Conservation (phyloP, 371 early-diverging fungal genomes). For the Vairimorpha ceranae region DNA sequence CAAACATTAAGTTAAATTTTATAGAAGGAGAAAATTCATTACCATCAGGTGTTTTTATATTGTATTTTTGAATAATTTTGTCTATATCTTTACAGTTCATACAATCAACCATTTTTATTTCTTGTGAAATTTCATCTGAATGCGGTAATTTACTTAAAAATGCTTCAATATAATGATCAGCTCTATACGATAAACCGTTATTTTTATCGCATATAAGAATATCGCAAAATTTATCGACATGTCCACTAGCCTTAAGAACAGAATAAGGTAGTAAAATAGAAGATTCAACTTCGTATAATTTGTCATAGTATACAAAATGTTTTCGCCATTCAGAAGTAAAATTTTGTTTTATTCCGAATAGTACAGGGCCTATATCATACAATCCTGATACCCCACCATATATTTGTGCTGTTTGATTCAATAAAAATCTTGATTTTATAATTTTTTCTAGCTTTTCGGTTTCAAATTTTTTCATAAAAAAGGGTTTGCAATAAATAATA, state of each 20-base stretch:
- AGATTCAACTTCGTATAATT: constrained; percentile 94
- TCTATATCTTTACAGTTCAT: constrained; percentile 67
- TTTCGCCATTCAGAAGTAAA: constrained; percentile 81
- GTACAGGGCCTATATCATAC: constrained; percentile 87
- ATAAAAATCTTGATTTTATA: constrained; percentile 35
- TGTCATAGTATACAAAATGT: constrained; percentile 93
- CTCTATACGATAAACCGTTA: constrained; percentile 82
- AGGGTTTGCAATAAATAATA: no score
- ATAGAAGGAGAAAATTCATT: constrained; percentile 75
- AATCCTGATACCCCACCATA: constrained; percentile 33
- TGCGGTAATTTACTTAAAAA: constrained; percentile 78
- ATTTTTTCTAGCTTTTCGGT: constrained; percentile 15
- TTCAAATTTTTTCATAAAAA: constrained; percentile 5
- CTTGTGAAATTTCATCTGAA: constrained; percentile 69
- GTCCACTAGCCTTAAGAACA: constrained; percentile 95
- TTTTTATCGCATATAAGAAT: constrained; percentile 82
- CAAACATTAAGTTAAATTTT: constrained; percentile 98
- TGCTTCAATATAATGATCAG: constrained; percentile 90
- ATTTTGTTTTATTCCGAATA: constrained; percentile 85
- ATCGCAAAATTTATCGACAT: constrained; percentile 97
- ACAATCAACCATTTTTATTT: constrained; percentile 63
- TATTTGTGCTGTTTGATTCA: constrained; percentile 27
- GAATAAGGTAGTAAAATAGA: constrained; percentile 88
- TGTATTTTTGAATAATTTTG: constrained; percentile 73
- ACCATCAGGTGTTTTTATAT: constrained; percentile 69